Evolutionary conservation across 257 asterid genomes (phyloP).

Genomic region (Fraxinus americana): DNA sequence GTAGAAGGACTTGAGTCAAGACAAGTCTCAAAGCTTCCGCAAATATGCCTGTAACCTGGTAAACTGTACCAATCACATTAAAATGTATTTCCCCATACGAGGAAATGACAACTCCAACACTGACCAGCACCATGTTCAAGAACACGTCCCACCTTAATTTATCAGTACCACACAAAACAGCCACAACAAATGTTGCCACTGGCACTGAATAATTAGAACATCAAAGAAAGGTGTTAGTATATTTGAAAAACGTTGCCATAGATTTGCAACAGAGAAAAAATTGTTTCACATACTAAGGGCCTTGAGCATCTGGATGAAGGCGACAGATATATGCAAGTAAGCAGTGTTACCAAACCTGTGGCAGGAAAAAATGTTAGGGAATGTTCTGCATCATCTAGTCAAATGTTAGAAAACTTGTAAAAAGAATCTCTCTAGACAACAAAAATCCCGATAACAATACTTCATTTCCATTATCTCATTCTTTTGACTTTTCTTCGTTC

Average conservation of each 20-base stretch:
- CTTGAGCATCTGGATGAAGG: conserved; percentile 91
- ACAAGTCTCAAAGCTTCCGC: conserved; percentile 83
- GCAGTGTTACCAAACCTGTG: conserved; percentile 90
- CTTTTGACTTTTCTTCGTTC: neutral
- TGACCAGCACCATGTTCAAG: conserved; percentile 76
- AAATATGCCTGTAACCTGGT: conserved; percentile 81
- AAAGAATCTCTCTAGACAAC: conserved; percentile 8
- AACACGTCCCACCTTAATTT: conserved; percentile 73
- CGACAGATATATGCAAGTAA: conserved; percentile 74
- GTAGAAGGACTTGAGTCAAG: conserved; percentile 83
- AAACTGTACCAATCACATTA: conserved; percentile 73
- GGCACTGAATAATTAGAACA: conserved; percentile 56
- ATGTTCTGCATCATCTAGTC: neutral
- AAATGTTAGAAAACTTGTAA: neutral
- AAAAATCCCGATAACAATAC: neutral
- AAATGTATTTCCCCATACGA: conserved; percentile 83
- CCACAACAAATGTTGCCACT: conserved; percentile 77
- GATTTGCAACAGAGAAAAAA: neutral
- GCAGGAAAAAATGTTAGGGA: conserved; percentile 7
- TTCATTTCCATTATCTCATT: neutral
- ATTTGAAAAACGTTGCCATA: conserved; percentile 5
- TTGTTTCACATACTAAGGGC: conserved; percentile 63
- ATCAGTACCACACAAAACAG: conserved; percentile 77
- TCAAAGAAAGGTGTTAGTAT: conserved; percentile 3
- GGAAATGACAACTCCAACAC: conserved; percentile 75